Evolutionary conservation across 306 rosid species (phyloP).

Genomic region (Acacia crassicarpa): DNA sequence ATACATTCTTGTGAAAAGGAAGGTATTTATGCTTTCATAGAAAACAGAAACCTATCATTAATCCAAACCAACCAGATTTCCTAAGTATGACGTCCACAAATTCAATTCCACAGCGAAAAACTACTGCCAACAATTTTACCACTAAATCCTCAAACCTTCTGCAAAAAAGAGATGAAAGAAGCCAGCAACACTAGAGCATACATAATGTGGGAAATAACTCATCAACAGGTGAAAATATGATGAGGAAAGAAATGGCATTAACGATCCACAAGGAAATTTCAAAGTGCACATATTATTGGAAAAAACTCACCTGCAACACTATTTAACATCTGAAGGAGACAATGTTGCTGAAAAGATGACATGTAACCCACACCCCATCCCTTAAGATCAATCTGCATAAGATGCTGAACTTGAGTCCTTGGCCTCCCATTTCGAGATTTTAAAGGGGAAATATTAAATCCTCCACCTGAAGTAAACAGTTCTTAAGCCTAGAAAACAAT

Average conservation of each 20-base stretch:
- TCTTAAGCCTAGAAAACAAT: slow-evolving; percentile 24
- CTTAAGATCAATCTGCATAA: slow-evolving; percentile 96
- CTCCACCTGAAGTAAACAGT: slow-evolving; percentile 73
- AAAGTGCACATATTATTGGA: neutral
- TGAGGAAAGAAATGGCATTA: slow-evolving; percentile 3
- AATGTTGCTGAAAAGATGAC: slow-evolving; percentile 95
- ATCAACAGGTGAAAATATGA: slow-evolving; percentile 2
- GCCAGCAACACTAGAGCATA: neutral
- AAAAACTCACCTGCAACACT: slow-evolving; percentile 87
- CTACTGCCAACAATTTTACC: neutral
- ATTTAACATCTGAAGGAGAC: slow-evolving; percentile 93
- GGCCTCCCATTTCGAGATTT: slow-evolving; percentile 94
- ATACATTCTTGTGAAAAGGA: neutral
- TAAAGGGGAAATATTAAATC: slow-evolving; percentile 89
- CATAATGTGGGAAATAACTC: neutral
- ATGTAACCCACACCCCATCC: slow-evolving; percentile 98
- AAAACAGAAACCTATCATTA: neutral
- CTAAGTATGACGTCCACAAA: neutral
- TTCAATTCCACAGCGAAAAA: neutral
- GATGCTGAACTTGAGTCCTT: slow-evolving; percentile 98
- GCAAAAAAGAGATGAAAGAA: neutral
- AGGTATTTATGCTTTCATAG: neutral
- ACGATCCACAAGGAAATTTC: slow-evolving; percentile 17
- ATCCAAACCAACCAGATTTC: neutral
- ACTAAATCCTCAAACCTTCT: neutral